Base-by-base conservation (phyloP, 441 rosid species). In the Eutrema salsugineum region DNA sequence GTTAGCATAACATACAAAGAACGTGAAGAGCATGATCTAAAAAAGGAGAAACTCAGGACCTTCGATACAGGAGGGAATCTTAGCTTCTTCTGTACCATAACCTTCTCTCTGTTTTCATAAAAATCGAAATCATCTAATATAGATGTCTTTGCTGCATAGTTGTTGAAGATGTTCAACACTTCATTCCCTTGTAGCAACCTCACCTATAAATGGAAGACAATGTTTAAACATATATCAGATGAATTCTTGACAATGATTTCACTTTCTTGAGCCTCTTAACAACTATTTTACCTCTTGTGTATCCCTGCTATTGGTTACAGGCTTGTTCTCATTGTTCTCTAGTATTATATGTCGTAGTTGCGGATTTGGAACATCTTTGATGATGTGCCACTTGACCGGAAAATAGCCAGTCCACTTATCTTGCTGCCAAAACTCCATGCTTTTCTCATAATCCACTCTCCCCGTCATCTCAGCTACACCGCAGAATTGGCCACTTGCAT, bases 381-480 rank as follows among this genome's bases (percentile, higher is more conserved):
- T 75, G 32, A 83, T 78, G 36, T 83, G 86, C 83, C 85, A 82
- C 67, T 75, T 75, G 9, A 82, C 85, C 0, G 83, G 82, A 28
- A 83, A 80, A 76, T 66, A 83, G 51, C 86, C 83, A 33, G 63
- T 80, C 85, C 85, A 82, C 58, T 83, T 83, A 63, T 83, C 86
- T 66, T 83, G 83, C 43, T 83, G 86, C 86, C 86, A 83, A 73
- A 83, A 83, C 51, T 78, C 82, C 86, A 83, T 83, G 22, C 66
- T 83, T 71, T 73, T 83, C 69, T 76, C 72, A 39, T 61, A 80
- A 76, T 83, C 76, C 42, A 83, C 86, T 62, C 60, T 55, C 32
- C 82, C 86, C 32, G 49, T 64, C 82, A 83, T 83, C 78, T 83
- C 86, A 38, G 83, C 86, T 56, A 83, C 77, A 48, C 86, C 86